Evolutionary conservation across 345 rosid species (phyloP), one percentile per base, ranked within the genome.

Genomic region (Populus alba): DNA sequence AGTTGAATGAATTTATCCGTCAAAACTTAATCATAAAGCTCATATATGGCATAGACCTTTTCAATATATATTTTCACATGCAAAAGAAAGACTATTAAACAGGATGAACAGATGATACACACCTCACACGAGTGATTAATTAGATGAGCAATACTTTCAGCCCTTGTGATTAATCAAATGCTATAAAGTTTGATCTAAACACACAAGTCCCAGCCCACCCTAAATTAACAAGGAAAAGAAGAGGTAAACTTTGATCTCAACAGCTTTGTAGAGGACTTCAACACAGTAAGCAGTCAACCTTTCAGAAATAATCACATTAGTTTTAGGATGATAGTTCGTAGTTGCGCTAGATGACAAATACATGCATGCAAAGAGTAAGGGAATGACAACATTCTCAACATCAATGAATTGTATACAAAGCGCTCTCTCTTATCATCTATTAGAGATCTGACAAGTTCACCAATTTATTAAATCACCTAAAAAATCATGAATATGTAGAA

Each of bases 101-200:
- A 33, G 27, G 11, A 39, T 39, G 43, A 71, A 72, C 3, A 53
- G 51, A 63, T 45, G 29, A 62, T n/a, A 33, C 53, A 11, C 77
- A 95, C 99, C 88, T 92, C 94, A 79, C 99, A 95, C 1, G 98
- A 95, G 70, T 95, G 99, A 84, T 93, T 95, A 65, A 95, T 93
- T 81, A 95, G 87, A 86, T 95, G 98, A 68, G 99, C 99, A 59
- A 95, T 92, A 86, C 98, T 95, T 83, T 98, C 99, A 45, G 97
- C 94, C 83, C 98, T 87, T 69, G 99, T 95, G 67, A 86, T 95
- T 98, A 77, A 93, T 93, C 29, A 29, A 29, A 29, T 29, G 29
- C 29, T 29, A 29, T 29, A 29, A 29, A 29, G 29, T 29, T 29
- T 29, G 47, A 95, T 79, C 97, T 87, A 78, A 95, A 95, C 99